Evolutionary conservation across 805 yeast genomes (phyloP), one percentile per base, ranked within the genome.

Genomic region (Candida koratica): DNA sequence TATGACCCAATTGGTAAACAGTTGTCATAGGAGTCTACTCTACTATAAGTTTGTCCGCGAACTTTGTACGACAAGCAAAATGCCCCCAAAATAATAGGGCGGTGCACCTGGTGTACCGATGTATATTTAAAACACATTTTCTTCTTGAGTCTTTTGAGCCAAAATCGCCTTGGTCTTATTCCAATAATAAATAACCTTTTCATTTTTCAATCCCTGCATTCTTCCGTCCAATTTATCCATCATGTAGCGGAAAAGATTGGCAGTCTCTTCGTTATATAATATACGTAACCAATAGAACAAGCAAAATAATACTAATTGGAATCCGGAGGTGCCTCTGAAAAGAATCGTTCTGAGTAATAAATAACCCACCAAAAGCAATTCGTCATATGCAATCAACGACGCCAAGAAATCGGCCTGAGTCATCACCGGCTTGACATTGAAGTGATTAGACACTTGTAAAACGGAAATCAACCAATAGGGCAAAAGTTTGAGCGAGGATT

Each of bases 201-300:
- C 64, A 49, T 75, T 75, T 56, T 73, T 69, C 37, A 66, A 52
- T 15, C 56, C 59, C 3, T 64, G 38, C 28, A 73, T 52, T 30
- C 55, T 51, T 11, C 64, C 61, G 48, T 75, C 81, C 25, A 73
- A 46, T 43, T 64, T 65, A 14, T 56, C 58, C 24, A 75, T 46
- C 31, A 73, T 37, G 11, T 69, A 56, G 30, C 51, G 58, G 39
- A 75, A 56, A 45, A 74, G 61, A 38, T 55, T 60, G 35, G 69
- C 61, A 4, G 77, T 70, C 41, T 67, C 67, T 41, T 62, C 64
- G 53, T 66, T 69, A 51, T 69, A 80, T 44, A 82, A 73, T 36
- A 84, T 56, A 59, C 87, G 73, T 46, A 84, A 60, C 88, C 90
- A 83, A 61, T 77, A 79, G 53, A 84, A 77, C 39, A 71, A 55